phyloP scores from a whole-genome alignment of 148 eudicot species.

The Fagopyrum esculentum region DNA sequence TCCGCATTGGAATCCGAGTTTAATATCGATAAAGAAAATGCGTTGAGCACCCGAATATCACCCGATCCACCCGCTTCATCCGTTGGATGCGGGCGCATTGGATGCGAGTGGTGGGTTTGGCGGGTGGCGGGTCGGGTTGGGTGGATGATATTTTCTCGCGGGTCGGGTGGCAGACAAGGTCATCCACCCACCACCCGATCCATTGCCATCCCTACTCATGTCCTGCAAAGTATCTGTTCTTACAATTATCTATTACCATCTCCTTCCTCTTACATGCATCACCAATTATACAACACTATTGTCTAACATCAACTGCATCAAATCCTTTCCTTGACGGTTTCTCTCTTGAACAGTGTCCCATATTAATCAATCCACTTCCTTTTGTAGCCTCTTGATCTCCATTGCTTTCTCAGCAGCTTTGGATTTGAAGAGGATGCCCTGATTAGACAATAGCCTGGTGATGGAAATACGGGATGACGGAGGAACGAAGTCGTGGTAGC shows the following conservation, averaged over 20 bases:
- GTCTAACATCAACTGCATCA: slow-evolving; percentile 60
- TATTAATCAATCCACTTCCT: slow-evolving; percentile 54
- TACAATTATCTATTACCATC: slow-evolving; percentile 77
- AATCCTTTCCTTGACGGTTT: slow-evolving; percentile 38
- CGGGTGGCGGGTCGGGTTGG: too few species aligned
- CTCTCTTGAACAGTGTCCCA: slow-evolving; percentile 70
- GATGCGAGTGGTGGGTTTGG: too few species aligned
- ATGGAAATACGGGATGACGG: slow-evolving; percentile 74
- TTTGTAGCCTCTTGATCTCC: slow-evolving; percentile 45
- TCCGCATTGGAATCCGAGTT: too few species aligned
- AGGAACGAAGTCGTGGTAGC: slow-evolving; percentile 51
- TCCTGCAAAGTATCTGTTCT: slow-evolving; percentile 86
- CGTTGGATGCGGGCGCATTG: too few species aligned
- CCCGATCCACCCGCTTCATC: too few species aligned
- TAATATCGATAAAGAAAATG: too few species aligned
- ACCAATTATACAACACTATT: background rate
- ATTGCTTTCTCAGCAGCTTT: slow-evolving; percentile 21
- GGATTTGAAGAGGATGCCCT: slow-evolving; percentile 43
- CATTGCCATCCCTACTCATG: too few species aligned
- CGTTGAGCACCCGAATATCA: too few species aligned
- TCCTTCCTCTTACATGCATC: slow-evolving; percentile 35
- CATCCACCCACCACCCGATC: too few species aligned
- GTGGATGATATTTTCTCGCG: too few species aligned
- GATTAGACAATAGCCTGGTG: slow-evolving; percentile 61
- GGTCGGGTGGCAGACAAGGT: too few species aligned